These are phyloP conservation scores for Gigaspora rosea DNA, from an alignment of 192 early-diverging fungal species.

Conservation along the genomic window DNA sequence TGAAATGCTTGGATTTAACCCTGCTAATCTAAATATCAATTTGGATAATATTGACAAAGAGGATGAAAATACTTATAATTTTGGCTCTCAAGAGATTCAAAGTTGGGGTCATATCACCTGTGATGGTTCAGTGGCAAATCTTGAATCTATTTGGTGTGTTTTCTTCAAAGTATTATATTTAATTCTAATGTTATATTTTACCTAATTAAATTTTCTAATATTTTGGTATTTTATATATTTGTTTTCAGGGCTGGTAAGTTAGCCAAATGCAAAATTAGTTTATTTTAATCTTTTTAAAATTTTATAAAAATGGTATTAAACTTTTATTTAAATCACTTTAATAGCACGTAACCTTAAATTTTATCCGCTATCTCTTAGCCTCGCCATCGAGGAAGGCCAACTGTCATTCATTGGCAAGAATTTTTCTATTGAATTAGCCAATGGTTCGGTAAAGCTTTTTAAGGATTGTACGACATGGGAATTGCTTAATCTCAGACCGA, in stretches of 20 bases:
- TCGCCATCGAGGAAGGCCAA: not conserved
- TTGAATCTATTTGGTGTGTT: constrained; percentile 1
- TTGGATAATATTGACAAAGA: not conserved
- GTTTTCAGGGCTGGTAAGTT: too few relatives aligned
- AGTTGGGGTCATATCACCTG: constrained; percentile 8
- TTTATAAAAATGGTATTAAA: too few relatives aligned
- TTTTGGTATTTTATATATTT: not conserved
- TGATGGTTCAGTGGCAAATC: constrained; percentile 11
- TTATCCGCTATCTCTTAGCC: not conserved
- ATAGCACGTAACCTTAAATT: constrained; percentile 11
- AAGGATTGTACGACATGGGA: not conserved
- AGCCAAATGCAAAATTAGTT: too few relatives aligned
- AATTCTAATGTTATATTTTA: too few relatives aligned
- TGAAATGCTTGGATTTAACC: constrained; percentile 8
- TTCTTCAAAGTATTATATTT: too few relatives aligned
- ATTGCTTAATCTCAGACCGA: not conserved
- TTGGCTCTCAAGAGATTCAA: not conserved
- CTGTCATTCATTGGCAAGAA: not conserved
- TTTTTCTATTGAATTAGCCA: not conserved
- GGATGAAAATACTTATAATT: not conserved
- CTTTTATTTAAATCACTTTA: not conserved
- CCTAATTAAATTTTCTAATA: too few relatives aligned
- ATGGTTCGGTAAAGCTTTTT: not conserved
- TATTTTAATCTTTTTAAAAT: too few relatives aligned
- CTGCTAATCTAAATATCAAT: not conserved